phyloP scores from a whole-genome alignment of 2,329 filamentous ascomycete genomes.

The Botrytis fragariae region DNA sequence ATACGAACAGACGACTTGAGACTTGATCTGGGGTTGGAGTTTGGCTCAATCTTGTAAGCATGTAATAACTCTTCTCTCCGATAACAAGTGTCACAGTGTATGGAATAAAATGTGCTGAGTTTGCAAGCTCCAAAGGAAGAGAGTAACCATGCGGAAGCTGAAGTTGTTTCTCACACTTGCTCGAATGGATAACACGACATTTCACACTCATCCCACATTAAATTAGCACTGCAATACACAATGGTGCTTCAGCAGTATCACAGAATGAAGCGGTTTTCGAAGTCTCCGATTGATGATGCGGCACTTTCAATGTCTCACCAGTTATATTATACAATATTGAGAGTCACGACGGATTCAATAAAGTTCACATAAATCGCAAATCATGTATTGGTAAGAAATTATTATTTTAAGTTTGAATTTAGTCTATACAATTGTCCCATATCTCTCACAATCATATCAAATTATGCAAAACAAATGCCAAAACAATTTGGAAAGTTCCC shows the following conservation, averaged over 20 bases:
- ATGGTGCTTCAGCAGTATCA: background rate
- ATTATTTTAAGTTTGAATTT: background rate
- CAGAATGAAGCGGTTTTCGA: background rate
- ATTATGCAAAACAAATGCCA: background rate
- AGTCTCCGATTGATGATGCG: background rate
- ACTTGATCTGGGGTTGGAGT: background rate
- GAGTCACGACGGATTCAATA: background rate
- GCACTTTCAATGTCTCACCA: background rate
- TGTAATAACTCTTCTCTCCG: background rate
- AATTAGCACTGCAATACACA: background rate
- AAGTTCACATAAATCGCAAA: background rate
- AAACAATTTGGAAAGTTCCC: background rate
- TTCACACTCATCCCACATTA: background rate
- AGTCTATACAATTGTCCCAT: background rate
- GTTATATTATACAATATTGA: background rate
- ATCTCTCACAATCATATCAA: slow-evolving; percentile 2
- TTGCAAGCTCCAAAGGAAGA: background rate
- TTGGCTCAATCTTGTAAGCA: background rate
- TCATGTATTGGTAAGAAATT: background rate
- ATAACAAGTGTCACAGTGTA: background rate
- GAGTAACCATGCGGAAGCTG: no score
- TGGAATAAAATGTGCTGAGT: background rate
- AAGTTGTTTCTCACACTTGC: background rate
- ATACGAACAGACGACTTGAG: background rate
- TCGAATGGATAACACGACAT: background rate